A percentile compares a stretch with the other conserved stretches of the same genome.
Evolutionary conservation across 2,329 filamentous ascomycete species (phyloP).

Genomic region (Talaromyces sp.): DNA sequence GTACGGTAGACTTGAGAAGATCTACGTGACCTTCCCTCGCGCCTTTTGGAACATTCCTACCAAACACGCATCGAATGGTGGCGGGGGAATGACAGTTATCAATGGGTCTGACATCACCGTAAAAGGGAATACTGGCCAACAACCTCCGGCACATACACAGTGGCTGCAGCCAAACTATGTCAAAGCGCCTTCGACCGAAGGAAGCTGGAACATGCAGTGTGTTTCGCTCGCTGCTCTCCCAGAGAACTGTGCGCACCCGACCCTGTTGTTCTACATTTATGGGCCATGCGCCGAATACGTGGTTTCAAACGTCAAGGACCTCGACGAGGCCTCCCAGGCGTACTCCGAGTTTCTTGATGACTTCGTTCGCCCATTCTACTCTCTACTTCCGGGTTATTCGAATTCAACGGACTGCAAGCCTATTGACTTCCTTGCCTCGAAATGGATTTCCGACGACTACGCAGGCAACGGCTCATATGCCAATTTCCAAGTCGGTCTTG

Average conservation of each 20-base stretch:
- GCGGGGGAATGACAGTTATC: slow-evolving; percentile 4
- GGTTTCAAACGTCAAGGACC: slow-evolving; percentile 25
- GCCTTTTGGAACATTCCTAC: slow-evolving; percentile 64
- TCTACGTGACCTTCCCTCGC: slow-evolving; percentile 62
- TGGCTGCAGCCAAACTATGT: slow-evolving; percentile 70
- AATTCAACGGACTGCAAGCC: slow-evolving; percentile 55
- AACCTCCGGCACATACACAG: slow-evolving; percentile 62
- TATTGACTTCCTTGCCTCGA: slow-evolving; percentile 59
- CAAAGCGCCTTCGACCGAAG: slow-evolving; percentile 49
- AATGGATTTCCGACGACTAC: slow-evolving; percentile 72
- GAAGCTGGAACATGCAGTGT: slow-evolving; percentile 67
- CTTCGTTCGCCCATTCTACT: slow-evolving; percentile 75
- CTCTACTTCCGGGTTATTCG: slow-evolving; percentile 63
- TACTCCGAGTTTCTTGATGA: slow-evolving; percentile 52
- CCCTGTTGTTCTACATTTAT: slow-evolving; percentile 68
- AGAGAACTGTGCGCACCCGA: slow-evolving; percentile 59
- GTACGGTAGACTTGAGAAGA: slow-evolving; percentile 42
- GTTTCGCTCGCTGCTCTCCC: slow-evolving; percentile 69
- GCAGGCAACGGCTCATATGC: slow-evolving; percentile 77
- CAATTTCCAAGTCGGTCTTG: slow-evolving; percentile 75
- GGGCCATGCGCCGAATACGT: slow-evolving; percentile 37
- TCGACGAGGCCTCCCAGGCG: slow-evolving; percentile 36
- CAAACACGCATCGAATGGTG: slow-evolving; percentile 13
- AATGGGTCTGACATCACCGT: slow-evolving; percentile 3
- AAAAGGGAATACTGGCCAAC: slow-evolving; percentile 12